phyloP scores from a whole-genome alignment of 805 yeast genomes.

The Candida vartiovaarae region DNA sequence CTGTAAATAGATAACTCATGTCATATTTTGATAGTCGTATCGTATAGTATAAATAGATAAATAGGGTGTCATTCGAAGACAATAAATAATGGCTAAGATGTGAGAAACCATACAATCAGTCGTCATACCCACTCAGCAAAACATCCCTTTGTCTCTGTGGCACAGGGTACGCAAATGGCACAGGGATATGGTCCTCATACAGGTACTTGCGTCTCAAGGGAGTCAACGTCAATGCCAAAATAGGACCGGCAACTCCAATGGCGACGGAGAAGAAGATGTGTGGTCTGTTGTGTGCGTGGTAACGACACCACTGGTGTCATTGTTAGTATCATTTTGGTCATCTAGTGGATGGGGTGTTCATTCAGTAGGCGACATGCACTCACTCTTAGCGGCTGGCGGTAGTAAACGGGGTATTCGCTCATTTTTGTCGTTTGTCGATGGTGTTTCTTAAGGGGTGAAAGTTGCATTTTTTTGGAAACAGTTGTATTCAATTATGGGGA shows the following conservation, averaged over 20 bases:
- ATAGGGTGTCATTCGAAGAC: conserved; percentile 1
- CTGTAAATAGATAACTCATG: not conserved
- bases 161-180: conserved; percentile 48
- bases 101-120: conserved; percentile 20
- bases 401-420: conserved; percentile 41
- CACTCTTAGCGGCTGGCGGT: conserved; percentile 57
- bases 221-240: conserved; percentile 49
- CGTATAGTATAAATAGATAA: not conserved
- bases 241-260: conserved; percentile 63
- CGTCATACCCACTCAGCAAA: conserved; percentile 48
- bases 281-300: conserved; percentile 70
- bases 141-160: conserved; percentile 47
- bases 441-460: not conserved
- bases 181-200: conserved; percentile 56
- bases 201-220: conserved; percentile 65
- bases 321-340: not conserved
- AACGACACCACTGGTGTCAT: conserved; percentile 53
- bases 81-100: conserved; percentile 3
- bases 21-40: too few relatives aligned
- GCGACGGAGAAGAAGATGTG: conserved; percentile 60
- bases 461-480: not conserved
- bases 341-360: not conserved
- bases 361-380: conserved; percentile 22
- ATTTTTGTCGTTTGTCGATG: not conserved
- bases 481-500: too few relatives aligned